A percentile compares a stretch with the other conserved stretches of the same genome.
phyloP scores from a whole-genome alignment of 2,329 filamentous ascomycete genomes.

The Colletotrichum liaoningense region DNA sequence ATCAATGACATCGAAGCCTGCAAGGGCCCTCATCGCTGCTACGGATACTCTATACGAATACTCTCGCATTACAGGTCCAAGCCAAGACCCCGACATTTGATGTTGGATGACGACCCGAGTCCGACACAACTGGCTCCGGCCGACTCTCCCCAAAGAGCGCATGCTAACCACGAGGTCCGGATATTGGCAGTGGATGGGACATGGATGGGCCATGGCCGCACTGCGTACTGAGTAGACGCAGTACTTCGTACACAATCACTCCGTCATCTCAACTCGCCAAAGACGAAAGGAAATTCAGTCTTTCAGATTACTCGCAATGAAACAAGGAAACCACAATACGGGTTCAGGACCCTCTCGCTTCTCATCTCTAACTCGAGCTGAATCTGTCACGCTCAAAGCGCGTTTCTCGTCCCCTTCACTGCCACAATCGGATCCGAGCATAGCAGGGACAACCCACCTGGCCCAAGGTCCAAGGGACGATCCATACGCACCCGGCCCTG shows the following conservation, averaged over 20 bases:
- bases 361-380: constrained; percentile 26
- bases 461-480: not conserved
- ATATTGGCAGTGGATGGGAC: constrained; percentile 28
- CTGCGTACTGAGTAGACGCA: not conserved
- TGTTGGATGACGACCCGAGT: constrained; percentile 12
- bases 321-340: constrained; percentile 21
- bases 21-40: not conserved
- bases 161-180: constrained; percentile 21
- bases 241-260: not conserved
- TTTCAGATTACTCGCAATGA: not conserved
- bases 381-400: constrained; percentile 10
- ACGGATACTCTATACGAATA: not conserved
- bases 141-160: constrained; percentile 11
- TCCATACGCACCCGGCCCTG: not conserved
- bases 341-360: constrained; percentile 14
- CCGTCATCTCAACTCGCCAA: not conserved
- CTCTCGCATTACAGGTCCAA: not conserved
- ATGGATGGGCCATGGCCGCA: constrained; percentile 14
- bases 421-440: not conserved
- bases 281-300: not conserved
- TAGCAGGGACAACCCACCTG: constrained; percentile 15
- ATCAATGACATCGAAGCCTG: not conserved
- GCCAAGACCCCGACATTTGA: constrained; percentile 14
- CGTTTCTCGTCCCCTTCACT: constrained; percentile 17
- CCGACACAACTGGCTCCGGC: constrained; percentile 8